phyloP scores from a whole-genome alignment of 2,329 filamentous ascomycete genomes.

The Fusarium burgessii region DNA sequence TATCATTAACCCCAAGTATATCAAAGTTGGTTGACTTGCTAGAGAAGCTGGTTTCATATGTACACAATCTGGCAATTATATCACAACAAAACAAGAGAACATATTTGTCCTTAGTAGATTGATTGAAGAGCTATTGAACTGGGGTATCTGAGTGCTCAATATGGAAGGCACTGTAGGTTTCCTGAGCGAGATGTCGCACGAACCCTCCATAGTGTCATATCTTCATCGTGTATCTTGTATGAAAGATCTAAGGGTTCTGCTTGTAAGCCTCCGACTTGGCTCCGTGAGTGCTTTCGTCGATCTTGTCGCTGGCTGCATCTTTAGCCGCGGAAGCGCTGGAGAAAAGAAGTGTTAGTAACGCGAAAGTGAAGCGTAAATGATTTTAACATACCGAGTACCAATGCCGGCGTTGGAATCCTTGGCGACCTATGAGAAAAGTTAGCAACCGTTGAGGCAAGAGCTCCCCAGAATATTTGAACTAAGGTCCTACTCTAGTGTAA shows the following conservation, averaged over 20 bases:
- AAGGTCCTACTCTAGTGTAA: too few relatives aligned
- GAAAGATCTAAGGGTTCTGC: constrained; percentile 53
- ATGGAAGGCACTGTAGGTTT: constrained; percentile 1
- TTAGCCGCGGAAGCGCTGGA: constrained; percentile 61
- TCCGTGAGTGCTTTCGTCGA: constrained; percentile 55
- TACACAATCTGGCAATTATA: neutral
- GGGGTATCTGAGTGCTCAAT: constrained; percentile 44
- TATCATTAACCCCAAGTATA: neutral
- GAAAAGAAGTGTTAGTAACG: neutral
- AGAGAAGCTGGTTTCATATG: neutral
- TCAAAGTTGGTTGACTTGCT: neutral
- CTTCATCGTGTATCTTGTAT: constrained; percentile 1
- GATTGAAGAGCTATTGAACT: constrained; percentile 38
- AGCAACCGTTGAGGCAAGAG: neutral
- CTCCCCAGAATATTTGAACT: too few relatives aligned
- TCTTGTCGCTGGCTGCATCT: constrained; percentile 62
- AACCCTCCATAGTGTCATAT: constrained; percentile 14
- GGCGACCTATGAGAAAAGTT: constrained; percentile 56
- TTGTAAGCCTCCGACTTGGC: constrained; percentile 58
- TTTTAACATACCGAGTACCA: constrained; percentile 62
- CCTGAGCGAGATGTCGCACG: neutral
- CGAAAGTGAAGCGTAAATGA: neutral
- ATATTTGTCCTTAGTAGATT: constrained; percentile 17
- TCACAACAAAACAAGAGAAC: neutral
- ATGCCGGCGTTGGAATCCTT: constrained; percentile 68